Base-by-base conservation (phyloP, 2,329 filamentous ascomycete species). In the Colletotrichum eremochloae region DNA sequence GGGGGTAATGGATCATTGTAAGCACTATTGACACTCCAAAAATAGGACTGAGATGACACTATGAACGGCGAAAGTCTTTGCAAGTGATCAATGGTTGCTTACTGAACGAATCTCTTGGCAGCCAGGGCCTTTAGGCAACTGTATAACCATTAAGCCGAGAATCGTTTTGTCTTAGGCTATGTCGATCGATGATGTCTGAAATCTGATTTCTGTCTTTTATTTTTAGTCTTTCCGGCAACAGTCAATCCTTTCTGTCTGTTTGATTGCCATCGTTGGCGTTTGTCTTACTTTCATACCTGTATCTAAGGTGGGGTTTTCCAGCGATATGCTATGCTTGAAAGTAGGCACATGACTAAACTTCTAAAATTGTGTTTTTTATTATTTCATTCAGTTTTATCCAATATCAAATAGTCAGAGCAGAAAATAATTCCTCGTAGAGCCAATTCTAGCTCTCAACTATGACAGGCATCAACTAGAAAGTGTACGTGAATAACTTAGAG, bases 1-100 rank as follows among this genome's bases (percentile, higher is more conserved):
- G 29, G 33, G 20, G 12, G 14, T 31, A 11, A 6, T 40, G 36
- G 5, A 29, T 18, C 46, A 31, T 29, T 8, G 46, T 63, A 52
- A 63, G 61, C 61, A 63, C 52, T n/a, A 31, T 9, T n/a, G 31
- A 9, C 11, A 24, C 6, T 18, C 46, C 61, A 63, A 52, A 63
- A 38, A 40, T 63, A 63, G 61, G 46, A 31, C 9, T 31, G n/a
- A 42, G 18, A 31, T 9, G 33, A 29, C 15, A 24, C 11, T 20
- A 50, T 31, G 40, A 14, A 40, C 33, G 14, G 33, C 48, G 33
- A 63, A 5, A 12, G 31, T 29, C 15, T 40, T 9, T 42, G 33
- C 61, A 42, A 12, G 46, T 18, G 46, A n/a, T 14, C 36, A 7
- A 53, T 50, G 31, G 44, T n/a, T 18, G 31, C n/a, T 33, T n/a